Conservation (phyloP, 805 yeast genomes). For the Saturnispora zaruensis region DNA sequence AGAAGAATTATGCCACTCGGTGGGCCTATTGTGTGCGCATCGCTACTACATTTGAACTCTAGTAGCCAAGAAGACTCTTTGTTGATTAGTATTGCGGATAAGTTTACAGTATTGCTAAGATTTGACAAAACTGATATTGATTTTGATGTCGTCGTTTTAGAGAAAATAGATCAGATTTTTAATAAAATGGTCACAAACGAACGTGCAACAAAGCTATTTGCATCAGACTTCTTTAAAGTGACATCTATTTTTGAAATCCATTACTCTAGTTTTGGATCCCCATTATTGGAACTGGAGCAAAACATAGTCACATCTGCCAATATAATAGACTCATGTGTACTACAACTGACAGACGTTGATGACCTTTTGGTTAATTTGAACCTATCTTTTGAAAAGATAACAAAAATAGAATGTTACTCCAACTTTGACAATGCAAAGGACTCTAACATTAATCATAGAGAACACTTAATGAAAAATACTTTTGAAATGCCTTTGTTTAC, state of each 20-base stretch:
- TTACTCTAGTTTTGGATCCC: constrained; percentile 1
- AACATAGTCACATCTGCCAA: background rate
- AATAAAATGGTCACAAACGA: background rate
- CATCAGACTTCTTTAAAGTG: constrained; percentile 1
- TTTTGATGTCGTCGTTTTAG: constrained; percentile 5
- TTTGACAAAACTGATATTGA: constrained; percentile 8
- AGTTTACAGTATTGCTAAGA: constrained; percentile 16
- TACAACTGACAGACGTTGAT: constrained; percentile 2
- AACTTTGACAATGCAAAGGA: background rate
- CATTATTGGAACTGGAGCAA: background rate
- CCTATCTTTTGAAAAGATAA: constrained; percentile 5
- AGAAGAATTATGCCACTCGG: constrained; percentile 13
- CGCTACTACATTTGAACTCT: constrained; percentile 19
- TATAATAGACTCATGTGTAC: constrained; percentile 4
- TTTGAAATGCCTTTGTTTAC: constrained; percentile 25
- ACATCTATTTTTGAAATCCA: background rate
- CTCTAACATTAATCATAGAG: background rate
- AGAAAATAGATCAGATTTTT: background rate
- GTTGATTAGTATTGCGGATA: constrained; percentile 8
- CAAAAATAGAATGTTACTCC: constrained; percentile 3
- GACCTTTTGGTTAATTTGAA: constrained; percentile 4
- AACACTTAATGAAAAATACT: constrained; percentile 13
- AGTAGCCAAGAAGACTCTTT: constrained; percentile 23
- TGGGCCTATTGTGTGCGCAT: constrained; percentile 18
- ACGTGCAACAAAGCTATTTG: constrained; percentile 1